Percentiles rank a stretch among this genome's conserved stretches.
These are phyloP conservation scores for Aspergillus intermedius DNA, from an alignment of 2,329 filamentous ascomycete species.

Conservation along the genomic window DNA sequence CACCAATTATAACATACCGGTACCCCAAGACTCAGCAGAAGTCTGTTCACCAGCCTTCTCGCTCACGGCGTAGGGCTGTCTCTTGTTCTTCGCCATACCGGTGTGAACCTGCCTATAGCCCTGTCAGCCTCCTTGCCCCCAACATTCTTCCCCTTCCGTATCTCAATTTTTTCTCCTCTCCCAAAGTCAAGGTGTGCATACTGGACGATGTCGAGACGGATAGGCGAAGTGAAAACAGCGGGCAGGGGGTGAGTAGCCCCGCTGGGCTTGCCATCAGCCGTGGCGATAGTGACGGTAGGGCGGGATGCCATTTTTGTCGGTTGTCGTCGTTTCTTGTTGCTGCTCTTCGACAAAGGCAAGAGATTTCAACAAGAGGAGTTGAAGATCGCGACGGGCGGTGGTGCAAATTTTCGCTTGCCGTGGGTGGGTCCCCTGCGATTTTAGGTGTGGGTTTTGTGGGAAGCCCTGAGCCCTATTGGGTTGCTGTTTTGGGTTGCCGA, in stretches of 20 bases:
- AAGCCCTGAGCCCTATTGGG: constrained; percentile 33
- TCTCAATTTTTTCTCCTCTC: constrained; percentile 11
- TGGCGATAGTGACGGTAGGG: constrained; percentile 95
- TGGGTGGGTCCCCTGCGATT: constrained; percentile 5
- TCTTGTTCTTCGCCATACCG: constrained; percentile 99
- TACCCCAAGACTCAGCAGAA: constrained; percentile 99
- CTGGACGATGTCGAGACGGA: constrained; percentile 99
- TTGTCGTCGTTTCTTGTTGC: constrained; percentile 27
- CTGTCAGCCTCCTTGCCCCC: constrained; percentile 26
- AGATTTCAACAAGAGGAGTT: constrained; percentile 17
- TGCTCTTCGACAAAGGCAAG: neutral
- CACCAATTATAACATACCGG: constrained; percentile 57
- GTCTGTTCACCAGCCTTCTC: constrained; percentile 99
- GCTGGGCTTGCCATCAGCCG: constrained; percentile 88
- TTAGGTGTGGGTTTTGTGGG: constrained; percentile 14
- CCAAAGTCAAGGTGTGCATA: constrained; percentile 44
- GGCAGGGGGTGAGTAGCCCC: constrained; percentile 87
- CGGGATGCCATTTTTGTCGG: constrained; percentile 75
- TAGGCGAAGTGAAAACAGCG: constrained; percentile 93
- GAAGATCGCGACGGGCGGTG: constrained; percentile 28
- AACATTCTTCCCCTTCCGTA: constrained; percentile 1
- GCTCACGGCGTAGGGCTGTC: constrained; percentile 98
- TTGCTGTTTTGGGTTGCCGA: constrained; percentile 10
- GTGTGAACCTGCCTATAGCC: constrained; percentile 69
- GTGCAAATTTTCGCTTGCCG: constrained; percentile 41